phyloP scores from a whole-genome alignment of 1,284 basidiomycete species.

The Singerocomus inundabilis region DNA sequence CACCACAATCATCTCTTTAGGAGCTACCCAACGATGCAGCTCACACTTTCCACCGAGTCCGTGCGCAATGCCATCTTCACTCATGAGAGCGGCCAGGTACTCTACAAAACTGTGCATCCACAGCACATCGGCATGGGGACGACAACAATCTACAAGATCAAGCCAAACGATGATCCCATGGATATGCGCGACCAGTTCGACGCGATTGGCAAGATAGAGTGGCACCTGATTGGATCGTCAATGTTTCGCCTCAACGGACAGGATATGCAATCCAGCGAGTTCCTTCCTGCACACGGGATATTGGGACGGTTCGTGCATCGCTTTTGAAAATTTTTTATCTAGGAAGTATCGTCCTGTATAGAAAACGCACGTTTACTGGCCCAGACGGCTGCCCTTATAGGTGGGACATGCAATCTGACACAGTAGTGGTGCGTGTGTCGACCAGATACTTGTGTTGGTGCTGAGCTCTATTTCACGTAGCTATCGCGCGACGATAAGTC shows the following conservation, averaged over 20 bases:
- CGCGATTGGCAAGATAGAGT: conserved; percentile 25
- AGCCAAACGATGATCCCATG: conserved; percentile 20
- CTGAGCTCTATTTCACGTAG: conserved; percentile 8
- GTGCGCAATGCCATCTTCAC: conserved; percentile 26
- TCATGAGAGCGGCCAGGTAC: conserved; percentile 23
- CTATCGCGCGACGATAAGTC: conserved; percentile 20
- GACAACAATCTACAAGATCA: conserved; percentile 29
- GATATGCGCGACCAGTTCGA: conserved; percentile 32
- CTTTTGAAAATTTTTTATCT: background rate
- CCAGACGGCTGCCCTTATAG: conserved; percentile 24
- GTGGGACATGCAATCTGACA: conserved; percentile 25
- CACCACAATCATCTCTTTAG: no score
- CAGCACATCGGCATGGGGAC: conserved; percentile 12
- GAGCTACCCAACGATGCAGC: conserved; percentile 14
- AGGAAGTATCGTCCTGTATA: background rate
- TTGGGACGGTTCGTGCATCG: conserved; percentile 20
- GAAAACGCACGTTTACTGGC: conserved; percentile 32
- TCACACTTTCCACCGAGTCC: conserved; percentile 19
- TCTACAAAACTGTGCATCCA: conserved; percentile 33
- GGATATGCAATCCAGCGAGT: conserved; percentile 23
- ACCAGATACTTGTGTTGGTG: background rate
- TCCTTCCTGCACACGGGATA: conserved; percentile 29
- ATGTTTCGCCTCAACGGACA: conserved; percentile 20
- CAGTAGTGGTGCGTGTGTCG: conserved; percentile 20
- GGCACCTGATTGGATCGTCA: conserved; percentile 28